Evolutionary conservation across 2,329 filamentous ascomycete genomes (phyloP), one percentile per base, ranked within the genome.

Genomic region (Fusarium incarnatum): DNA sequence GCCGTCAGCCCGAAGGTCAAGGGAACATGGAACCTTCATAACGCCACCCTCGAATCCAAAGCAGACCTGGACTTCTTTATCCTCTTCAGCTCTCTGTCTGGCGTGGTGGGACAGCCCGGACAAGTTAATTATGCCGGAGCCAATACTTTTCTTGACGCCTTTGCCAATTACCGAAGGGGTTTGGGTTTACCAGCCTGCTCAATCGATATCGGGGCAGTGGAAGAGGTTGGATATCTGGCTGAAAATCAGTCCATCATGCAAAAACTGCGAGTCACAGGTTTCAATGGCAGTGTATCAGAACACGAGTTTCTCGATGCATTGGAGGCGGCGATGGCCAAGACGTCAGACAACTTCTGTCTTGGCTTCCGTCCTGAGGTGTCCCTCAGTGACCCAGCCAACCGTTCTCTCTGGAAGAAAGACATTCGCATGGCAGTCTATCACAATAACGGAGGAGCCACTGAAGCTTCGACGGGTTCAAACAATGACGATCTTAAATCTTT

Each of bases 1-100:
- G 56, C 40, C 18, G 56, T 58, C 8, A 3, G 23, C 11, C 56
- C 56, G 3, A 58, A 58, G 11, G 23, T 44, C 3, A n/a, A 16
- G 22, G 56, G 56, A 2, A 58, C 56, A 0, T 58, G 56, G 56
- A 56, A 59, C 12, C 22, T 59, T 23, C 49, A 58, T 28, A 56
- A 59, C 8, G 49, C 56, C 10, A 37, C 56, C 11, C 28, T 59
- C 6, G 12, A 40, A 3, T 15, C 12, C 5, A 28, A 45, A 8
- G 28, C 56, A 10, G 49, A 59, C 3, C 56, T 59, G 10, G 56
- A 59, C n/a, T 59, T 59, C 20, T 59, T 59, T 8, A n/a, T 59
- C 2, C 48, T 59, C 30, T 59, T 59, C 15, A 55, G 56, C 9
- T 59, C 56, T 15, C 23, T 59, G 3, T 59, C 56, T 12, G 56